Conservation (phyloP, 2,329 filamentous ascomycete genomes). For the Beauveria australis region DNA sequence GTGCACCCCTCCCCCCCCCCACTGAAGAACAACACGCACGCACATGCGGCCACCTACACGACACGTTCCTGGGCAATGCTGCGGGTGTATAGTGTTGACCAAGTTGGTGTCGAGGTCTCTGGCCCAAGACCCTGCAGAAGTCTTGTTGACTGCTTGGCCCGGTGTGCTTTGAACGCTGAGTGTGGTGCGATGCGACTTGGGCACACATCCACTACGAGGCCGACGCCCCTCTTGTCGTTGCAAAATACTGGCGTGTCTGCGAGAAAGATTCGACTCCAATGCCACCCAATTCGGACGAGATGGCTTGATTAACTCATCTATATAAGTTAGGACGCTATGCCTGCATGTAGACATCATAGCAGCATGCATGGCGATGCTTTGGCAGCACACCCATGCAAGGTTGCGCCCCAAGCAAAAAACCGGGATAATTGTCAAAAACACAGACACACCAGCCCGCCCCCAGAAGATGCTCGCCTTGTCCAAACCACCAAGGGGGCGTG, state of each 20-base stretch:
- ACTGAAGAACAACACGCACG: slow-evolving; percentile 10
- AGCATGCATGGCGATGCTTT: background rate
- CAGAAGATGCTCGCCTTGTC: background rate
- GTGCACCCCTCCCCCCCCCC: slow-evolving; percentile 15
- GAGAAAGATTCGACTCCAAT: background rate
- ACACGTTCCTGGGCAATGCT: slow-evolving; percentile 18
- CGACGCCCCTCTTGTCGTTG: background rate
- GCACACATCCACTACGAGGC: slow-evolving; percentile 6
- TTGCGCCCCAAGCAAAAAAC: slow-evolving; percentile 1
- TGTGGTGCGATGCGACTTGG: slow-evolving; percentile 9
- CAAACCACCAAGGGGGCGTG: slow-evolving; percentile 1
- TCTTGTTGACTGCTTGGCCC: slow-evolving; percentile 3
- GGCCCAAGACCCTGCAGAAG: slow-evolving; percentile 21
- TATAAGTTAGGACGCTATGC: background rate
- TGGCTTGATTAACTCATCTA: background rate
- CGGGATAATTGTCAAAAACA: background rate
- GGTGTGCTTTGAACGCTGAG: background rate
- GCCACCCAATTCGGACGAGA: background rate
- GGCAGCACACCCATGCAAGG: background rate
- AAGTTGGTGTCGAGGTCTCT: slow-evolving; percentile 14
- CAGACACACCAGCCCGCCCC: background rate
- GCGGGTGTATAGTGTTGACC: slow-evolving; percentile 4
- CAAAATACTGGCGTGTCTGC: background rate
- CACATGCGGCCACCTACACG: slow-evolving; percentile 11
- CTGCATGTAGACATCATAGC: background rate